These are phyloP conservation scores for Plectranthus barbatus DNA, from an alignment of 257 asterid species.

Conservation along the genomic window DNA sequence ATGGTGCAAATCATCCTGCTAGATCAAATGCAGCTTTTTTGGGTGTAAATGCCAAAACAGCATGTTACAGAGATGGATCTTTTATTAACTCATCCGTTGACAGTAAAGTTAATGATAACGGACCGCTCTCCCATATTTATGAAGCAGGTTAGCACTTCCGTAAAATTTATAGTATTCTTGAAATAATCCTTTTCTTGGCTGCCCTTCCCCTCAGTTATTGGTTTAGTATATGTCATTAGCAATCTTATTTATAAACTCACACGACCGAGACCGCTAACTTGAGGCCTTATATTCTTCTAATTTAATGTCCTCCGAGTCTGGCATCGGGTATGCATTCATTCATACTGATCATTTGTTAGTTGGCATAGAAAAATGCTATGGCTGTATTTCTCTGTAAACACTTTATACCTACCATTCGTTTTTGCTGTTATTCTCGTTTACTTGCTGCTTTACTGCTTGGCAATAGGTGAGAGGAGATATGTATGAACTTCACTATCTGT, in stretches of 20 bases:
- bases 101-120: slow-evolving; percentile 40
- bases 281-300: neutral
- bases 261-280: neutral
- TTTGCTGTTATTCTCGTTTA: neutral
- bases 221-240: neutral
- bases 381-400: neutral
- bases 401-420: neutral
- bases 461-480: neutral
- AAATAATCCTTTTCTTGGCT: neutral
- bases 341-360: neutral
- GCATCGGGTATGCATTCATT: neutral
- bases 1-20: slow-evolving; percentile 27
- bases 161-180: neutral
- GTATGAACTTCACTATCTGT: neutral
- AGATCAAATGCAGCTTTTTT: slow-evolving; percentile 32
- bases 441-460: neutral
- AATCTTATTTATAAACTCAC: neutral
- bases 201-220: neutral
- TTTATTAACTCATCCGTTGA: slow-evolving; percentile 25
- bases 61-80: slow-evolving; percentile 19
- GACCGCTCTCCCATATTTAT: slow-evolving; percentile 32
- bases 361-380: neutral
- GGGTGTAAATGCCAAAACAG: slow-evolving; percentile 28
- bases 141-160: slow-evolving; percentile 47
- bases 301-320: neutral